Evolutionary conservation across 305 asterid genomes (phyloP).

Genomic region (Petunia hybrid): DNA sequence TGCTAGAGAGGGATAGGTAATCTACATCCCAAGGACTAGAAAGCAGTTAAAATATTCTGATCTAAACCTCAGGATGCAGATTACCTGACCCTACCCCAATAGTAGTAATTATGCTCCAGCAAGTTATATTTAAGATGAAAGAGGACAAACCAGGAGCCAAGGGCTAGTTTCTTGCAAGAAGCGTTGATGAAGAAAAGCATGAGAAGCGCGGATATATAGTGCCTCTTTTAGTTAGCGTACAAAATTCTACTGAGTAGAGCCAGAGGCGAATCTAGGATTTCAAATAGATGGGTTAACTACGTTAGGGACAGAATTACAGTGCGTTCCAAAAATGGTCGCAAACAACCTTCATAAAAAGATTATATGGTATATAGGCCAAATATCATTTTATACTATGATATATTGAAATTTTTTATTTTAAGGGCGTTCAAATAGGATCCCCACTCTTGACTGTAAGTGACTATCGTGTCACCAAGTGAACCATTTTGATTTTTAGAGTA

Average conservation of each 20-base stretch:
- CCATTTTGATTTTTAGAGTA: too few species aligned
- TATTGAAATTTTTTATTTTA: too few species aligned
- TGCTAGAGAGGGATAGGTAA: conserved; percentile 24
- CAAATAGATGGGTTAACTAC: too few species aligned
- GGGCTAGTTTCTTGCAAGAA: not conserved
- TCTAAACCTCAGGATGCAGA: conserved; percentile 30
- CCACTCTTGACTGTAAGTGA: too few species aligned
- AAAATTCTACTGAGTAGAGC: not conserved
- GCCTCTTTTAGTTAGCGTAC: not conserved
- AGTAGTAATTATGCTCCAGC: not conserved
- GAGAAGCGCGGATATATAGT: not conserved
- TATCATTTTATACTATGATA: too few species aligned
- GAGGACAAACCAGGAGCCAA: not conserved
- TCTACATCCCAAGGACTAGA: conserved; percentile 29
- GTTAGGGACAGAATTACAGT: too few species aligned
- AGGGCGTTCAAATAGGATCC: too few species aligned
- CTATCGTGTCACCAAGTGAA: too few species aligned
- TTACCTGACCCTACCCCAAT: conserved; percentile 25
- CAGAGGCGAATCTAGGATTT: too few species aligned
- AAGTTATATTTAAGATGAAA: not conserved
- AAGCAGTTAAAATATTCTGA: not conserved
- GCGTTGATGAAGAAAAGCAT: not conserved
- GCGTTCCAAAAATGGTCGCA: too few species aligned
- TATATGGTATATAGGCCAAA: too few species aligned
- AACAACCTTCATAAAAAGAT: too few species aligned